These are phyloP conservation scores for Daldinia sp. DNA, from an alignment of 2,329 filamentous ascomycete genomes.

Conservation along the genomic window DNA sequence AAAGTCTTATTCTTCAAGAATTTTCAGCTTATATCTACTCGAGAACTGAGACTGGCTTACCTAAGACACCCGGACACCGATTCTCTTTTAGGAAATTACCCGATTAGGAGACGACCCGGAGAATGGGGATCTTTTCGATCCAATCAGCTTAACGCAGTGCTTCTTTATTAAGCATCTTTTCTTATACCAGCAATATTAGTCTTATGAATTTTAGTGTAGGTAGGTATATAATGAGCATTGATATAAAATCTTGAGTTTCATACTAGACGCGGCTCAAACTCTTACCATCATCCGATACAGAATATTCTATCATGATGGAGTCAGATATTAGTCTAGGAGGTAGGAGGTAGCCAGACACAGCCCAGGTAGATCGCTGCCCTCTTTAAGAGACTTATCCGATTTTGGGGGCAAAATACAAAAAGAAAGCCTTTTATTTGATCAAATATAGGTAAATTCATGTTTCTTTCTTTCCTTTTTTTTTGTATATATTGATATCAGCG, in stretches of 20 bases:
- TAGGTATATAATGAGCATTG: neutral
- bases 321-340: too few species aligned
- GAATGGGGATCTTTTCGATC: neutral
- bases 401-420: too few species aligned
- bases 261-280: neutral
- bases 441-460: too few species aligned
- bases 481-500: too few species aligned
- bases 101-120: neutral
- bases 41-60: neutral
- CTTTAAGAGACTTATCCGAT: too few species aligned
- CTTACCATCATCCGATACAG: neutral
- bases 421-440: too few species aligned
- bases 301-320: too few species aligned
- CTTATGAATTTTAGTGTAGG: neutral
- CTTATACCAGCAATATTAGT: neutral
- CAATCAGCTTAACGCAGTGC: too few species aligned
- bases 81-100: slow-evolving; percentile 7
- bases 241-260: neutral
- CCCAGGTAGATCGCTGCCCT: too few species aligned
- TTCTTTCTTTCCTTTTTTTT: too few species aligned
- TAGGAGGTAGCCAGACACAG: too few species aligned
- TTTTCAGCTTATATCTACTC: neutral
- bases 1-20: neutral
- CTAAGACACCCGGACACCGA: neutral
- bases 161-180: neutral